Conservation (phyloP, 441 rosid genomes). For the Arabidopsis lyrata region DNA sequence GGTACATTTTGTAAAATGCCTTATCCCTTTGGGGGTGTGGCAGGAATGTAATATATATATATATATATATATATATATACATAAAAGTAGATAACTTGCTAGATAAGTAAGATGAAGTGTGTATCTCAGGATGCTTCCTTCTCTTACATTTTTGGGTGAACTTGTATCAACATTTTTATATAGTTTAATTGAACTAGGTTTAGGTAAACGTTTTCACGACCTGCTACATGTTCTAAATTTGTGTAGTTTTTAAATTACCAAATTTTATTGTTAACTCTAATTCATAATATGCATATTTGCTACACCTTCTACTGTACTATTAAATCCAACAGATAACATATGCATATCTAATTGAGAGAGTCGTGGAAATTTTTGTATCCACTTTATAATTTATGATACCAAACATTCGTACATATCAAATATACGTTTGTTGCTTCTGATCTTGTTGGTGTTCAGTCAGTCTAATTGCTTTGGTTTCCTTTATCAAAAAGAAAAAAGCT, state of each 20-base stretch:
- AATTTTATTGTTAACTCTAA: neutral
- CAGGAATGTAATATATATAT: conserved; percentile 25
- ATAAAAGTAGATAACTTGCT: conserved; percentile 28
- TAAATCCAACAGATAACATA: neutral
- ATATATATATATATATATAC: neutral
- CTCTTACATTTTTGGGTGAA: conserved; percentile 32
- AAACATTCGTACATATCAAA: too few relatives aligned
- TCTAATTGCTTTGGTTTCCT: too few relatives aligned
- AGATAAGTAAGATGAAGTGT: conserved; percentile 29
- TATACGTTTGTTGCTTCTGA: too few relatives aligned
- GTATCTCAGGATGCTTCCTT: conserved; percentile 22
- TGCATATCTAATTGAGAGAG: too few relatives aligned
- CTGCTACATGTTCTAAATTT: neutral
- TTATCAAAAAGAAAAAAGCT: too few relatives aligned
- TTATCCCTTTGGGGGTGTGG: conserved; percentile 10
- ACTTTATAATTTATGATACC: too few relatives aligned
- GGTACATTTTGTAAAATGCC: conserved; percentile 21
- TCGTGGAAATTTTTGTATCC: too few relatives aligned
- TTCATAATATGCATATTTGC: neutral
- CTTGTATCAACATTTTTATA: conserved; percentile 6
- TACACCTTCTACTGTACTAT: neutral
- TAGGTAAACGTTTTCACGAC: neutral
- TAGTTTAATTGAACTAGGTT: conserved; percentile 13
- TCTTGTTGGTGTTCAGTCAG: too few relatives aligned
- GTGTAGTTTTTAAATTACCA: neutral